Conservation (phyloP, 2,329 filamentous ascomycete species). For the Trematosphaeria pertusa region DNA sequence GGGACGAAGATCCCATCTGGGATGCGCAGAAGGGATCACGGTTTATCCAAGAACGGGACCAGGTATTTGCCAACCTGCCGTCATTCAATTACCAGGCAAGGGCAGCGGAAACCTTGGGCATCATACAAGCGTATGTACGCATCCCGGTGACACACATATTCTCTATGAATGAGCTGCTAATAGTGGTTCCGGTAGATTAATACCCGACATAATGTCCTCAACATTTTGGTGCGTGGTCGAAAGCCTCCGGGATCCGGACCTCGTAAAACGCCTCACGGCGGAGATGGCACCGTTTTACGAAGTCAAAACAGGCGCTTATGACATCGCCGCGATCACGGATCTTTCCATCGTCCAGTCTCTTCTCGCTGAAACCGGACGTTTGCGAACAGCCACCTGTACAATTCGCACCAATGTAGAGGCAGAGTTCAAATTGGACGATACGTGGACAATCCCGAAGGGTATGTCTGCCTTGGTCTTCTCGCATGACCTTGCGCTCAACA, state of each 20-base stretch:
- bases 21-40: constrained; percentile 29
- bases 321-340: constrained; percentile 20
- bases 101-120: constrained; percentile 28
- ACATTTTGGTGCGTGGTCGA: constrained; percentile 38
- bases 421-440: constrained; percentile 27
- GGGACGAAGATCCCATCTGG: constrained; percentile 19
- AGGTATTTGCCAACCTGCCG: constrained; percentile 16
- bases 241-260: constrained; percentile 23
- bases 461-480: constrained; percentile 27
- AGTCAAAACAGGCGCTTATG: constrained; percentile 16
- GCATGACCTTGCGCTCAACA: constrained; percentile 33
- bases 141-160: too few species aligned
- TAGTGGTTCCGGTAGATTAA: constrained; percentile 17
- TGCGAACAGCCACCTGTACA: constrained; percentile 24
- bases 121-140: constrained; percentile 32
- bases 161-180: constrained; percentile 7
- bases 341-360: constrained; percentile 34
- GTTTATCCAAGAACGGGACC: constrained; percentile 28
- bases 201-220: constrained; percentile 20
- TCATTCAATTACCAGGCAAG: constrained; percentile 15
- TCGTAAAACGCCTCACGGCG: constrained; percentile 22
- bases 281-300: constrained; percentile 18
- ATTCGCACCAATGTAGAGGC: constrained; percentile 14
- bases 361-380: constrained; percentile 30
- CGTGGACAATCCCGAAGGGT: constrained; percentile 27